These are phyloP conservation scores for Otatea glauca DNA, from an alignment of 176 grass and related monocot genomes.

Conservation along the genomic window DNA sequence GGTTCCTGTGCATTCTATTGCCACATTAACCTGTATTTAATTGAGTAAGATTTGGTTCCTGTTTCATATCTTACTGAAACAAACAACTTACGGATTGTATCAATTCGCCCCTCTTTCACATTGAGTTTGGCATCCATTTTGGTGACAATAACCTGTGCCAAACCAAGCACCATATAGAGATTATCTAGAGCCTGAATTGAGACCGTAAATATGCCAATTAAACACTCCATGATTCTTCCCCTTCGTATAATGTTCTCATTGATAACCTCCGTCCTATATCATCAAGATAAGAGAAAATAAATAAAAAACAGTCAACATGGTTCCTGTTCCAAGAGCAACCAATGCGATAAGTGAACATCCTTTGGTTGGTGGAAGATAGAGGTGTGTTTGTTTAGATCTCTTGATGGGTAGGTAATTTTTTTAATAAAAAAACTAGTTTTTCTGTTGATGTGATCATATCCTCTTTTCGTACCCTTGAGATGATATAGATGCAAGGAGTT, in stretches of 20 bases:
- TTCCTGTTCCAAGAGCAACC: not conserved
- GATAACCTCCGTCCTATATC: not conserved
- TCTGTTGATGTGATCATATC: not conserved
- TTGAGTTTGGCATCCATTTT: not conserved
- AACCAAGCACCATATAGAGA: not conserved
- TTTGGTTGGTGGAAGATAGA: slow-evolving; percentile 1
- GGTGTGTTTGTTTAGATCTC: not conserved
- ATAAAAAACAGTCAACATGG: not conserved
- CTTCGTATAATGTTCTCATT: not conserved
- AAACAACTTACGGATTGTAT: not conserved
- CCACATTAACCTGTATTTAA: slow-evolving; percentile 8
- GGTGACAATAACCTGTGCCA: not conserved
- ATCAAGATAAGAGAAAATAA: not conserved
- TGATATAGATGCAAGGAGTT: not conserved
- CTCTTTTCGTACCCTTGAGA: not conserved
- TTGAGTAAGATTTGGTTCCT: slow-evolving; percentile 7
- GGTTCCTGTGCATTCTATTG: not conserved
- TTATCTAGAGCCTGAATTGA: slow-evolving; percentile 24
- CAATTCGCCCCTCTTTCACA: not conserved
- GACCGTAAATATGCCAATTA: slow-evolving; percentile 1
- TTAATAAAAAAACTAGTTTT: not conserved
- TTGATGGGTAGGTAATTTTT: not conserved
- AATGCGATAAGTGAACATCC: not conserved
- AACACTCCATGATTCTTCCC: not conserved
- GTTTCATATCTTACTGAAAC: slow-evolving; percentile 18